Percentiles rank a stretch among this genome's conserved stretches.
These are phyloP conservation scores for Conticribra guillardii DNA, from an alignment of 108 stramenopile species.

Conservation along the genomic window DNA sequence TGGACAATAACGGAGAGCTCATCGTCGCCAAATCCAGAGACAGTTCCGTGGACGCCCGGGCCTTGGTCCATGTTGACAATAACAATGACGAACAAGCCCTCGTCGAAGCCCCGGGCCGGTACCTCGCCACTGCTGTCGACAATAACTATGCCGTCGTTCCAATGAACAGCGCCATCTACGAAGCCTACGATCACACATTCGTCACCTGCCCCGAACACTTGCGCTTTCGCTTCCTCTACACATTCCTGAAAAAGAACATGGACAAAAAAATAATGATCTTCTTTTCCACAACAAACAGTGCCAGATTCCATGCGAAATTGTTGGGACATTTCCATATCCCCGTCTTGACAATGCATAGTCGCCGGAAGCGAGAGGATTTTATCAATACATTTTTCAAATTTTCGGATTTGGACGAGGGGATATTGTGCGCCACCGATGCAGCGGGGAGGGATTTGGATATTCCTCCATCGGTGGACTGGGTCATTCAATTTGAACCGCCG, in stretches of 20 bases:
- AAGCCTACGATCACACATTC: conserved; percentile 53
- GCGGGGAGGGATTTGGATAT: conserved; percentile 46
- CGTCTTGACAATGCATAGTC: conserved; percentile 27
- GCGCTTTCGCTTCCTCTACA: conserved; percentile 44
- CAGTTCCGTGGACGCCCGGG: neutral
- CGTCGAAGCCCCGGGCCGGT: conserved; percentile 7
- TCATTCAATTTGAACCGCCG: conserved; percentile 44
- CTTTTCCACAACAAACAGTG: conserved; percentile 38
- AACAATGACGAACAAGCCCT: conserved; percentile 11
- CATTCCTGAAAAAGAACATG: conserved; percentile 47
- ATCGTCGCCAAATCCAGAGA: conserved; percentile 4
- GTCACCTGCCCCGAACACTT: conserved; percentile 41
- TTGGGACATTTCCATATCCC: conserved; percentile 35
- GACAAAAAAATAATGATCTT: conserved; percentile 47
- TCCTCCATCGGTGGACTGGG: conserved; percentile 47
- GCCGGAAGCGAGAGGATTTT: conserved; percentile 23
- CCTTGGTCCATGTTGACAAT: conserved; percentile 1
- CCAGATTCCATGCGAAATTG: conserved; percentile 25
- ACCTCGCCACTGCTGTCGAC: conserved; percentile 44
- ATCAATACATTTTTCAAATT: conserved; percentile 45
- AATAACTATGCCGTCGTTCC: conserved; percentile 41
- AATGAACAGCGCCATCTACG: conserved; percentile 24
- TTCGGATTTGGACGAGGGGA: conserved; percentile 38
- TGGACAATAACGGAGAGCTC: conserved; percentile 12
- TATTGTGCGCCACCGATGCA: conserved; percentile 44